phyloP scores from a whole-genome alignment of 352 stramenopile genomes.

The Nothophytophthora sp. region DNA sequence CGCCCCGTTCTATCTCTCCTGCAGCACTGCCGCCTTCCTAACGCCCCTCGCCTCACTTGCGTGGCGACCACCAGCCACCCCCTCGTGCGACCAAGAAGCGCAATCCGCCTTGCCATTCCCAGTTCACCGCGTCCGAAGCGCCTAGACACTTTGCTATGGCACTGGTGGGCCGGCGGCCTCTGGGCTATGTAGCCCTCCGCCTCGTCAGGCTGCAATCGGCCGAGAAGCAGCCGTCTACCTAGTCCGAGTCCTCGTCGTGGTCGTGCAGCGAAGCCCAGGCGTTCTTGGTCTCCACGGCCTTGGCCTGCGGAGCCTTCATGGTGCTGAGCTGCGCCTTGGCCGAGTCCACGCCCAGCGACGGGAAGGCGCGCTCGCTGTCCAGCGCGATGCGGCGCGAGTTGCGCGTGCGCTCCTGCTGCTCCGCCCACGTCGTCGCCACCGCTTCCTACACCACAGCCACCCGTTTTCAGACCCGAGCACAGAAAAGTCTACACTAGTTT shows the following conservation, averaged over 20 bases:
- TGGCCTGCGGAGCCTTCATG: constrained; percentile 65
- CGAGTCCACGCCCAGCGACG: constrained; percentile 62
- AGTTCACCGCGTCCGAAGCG: too few relatives aligned
- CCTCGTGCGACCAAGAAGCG: too few relatives aligned
- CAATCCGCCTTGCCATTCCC: too few relatives aligned
- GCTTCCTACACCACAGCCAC: constrained; percentile 28
- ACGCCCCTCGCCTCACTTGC: constrained; percentile 3
- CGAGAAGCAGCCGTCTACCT: constrained; percentile 9
- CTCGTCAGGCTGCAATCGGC: too few relatives aligned
- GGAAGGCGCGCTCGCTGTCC: constrained; percentile 76
- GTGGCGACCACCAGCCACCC: neutral
- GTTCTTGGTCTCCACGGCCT: constrained; percentile 75
- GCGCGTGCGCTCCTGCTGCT: constrained; percentile 76
- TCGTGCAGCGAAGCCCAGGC: constrained; percentile 68
- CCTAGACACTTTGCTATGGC: too few relatives aligned
- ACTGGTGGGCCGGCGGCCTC: too few relatives aligned
- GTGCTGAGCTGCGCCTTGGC: constrained; percentile 49
- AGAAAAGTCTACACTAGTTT: too few relatives aligned
- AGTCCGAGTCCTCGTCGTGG: constrained; percentile 64
- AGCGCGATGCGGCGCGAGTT: constrained; percentile 59
- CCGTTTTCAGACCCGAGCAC: too few relatives aligned
- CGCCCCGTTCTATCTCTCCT: constrained; percentile 14
- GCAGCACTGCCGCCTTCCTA: neutral
- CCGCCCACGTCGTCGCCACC: constrained; percentile 66
- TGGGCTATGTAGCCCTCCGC: too few relatives aligned